These are phyloP conservation scores for Penicillium sp. DNA, from an alignment of 2,329 filamentous ascomycete species.

Conservation along the genomic window DNA sequence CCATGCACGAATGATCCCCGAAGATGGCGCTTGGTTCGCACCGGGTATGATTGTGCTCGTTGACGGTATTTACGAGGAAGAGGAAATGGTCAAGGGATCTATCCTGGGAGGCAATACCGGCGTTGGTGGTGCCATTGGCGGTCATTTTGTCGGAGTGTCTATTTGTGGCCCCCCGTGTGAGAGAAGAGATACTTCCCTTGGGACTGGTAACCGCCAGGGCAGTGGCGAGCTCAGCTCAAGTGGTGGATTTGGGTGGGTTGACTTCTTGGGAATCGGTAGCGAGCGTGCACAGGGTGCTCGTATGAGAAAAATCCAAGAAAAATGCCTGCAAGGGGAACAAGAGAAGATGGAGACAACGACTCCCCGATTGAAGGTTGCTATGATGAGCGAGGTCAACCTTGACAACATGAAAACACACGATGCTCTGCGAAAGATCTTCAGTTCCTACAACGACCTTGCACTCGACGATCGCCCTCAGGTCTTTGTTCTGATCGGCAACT, in stretches of 20 bases:
- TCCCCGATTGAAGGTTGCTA: slow-evolving; percentile 62
- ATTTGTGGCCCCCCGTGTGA: slow-evolving; percentile 92
- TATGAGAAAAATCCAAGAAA: slow-evolving; percentile 80
- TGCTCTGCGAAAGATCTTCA: slow-evolving; percentile 78
- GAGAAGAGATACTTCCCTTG: slow-evolving; percentile 76
- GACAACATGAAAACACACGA: slow-evolving; percentile 81
- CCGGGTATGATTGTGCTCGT: slow-evolving; percentile 96
- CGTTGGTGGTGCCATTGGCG: slow-evolving; percentile 88
- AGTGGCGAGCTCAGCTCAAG: slow-evolving; percentile 55
- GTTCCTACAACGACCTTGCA: slow-evolving; percentile 70
- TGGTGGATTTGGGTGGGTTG: slow-evolving; percentile 93
- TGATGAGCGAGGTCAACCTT: slow-evolving; percentile 84
- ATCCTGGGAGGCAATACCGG: slow-evolving; percentile 77
- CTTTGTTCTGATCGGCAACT: slow-evolving; percentile 86
- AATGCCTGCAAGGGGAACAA: slow-evolving; percentile 57
- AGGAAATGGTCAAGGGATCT: slow-evolving; percentile 69
- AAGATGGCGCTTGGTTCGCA: slow-evolving; percentile 87
- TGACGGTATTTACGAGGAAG: slow-evolving; percentile 96
- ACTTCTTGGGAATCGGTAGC: slow-evolving; percentile 90
- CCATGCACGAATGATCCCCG: slow-evolving; percentile 79
- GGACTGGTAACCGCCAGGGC: slow-evolving; percentile 60
- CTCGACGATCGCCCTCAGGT: slow-evolving; percentile 71
- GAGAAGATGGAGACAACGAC: slow-evolving; percentile 31
- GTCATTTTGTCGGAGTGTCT: slow-evolving; percentile 86
- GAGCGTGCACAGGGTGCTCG: slow-evolving; percentile 79